Percentiles rank a stretch among this genome's conserved stretches.
Evolutionary conservation across 169 alveolate genomes (phyloP).

Genomic region (Miamiensis avidus): DNA sequence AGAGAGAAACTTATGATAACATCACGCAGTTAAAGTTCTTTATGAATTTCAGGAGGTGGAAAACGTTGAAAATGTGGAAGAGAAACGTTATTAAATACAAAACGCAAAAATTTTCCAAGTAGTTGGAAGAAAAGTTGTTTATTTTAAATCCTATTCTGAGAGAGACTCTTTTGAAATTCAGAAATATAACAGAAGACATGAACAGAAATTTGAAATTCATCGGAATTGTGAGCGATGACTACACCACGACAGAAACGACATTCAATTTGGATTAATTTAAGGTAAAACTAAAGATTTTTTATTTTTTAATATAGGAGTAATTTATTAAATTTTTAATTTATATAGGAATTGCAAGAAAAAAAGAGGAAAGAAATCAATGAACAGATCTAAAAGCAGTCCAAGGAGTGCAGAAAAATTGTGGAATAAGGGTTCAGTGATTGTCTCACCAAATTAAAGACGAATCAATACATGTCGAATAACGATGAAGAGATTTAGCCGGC

Average conservation of each 20-base stretch:
- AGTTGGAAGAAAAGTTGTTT: conserved; percentile 75
- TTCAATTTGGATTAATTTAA: conserved; percentile 45
- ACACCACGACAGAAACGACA: conserved; percentile 36
- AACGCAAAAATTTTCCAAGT: conserved; percentile 73
- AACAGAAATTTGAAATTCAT: conserved; percentile 73
- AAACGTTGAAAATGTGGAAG: conserved; percentile 87
- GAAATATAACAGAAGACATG: conserved; percentile 65
- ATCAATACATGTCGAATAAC: conserved; percentile 60
- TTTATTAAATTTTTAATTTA: no score
- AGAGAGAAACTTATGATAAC: conserved; percentile 82
- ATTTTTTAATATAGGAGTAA: no score
- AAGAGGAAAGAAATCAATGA: conserved; percentile 33
- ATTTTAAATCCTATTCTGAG: conserved; percentile 73
- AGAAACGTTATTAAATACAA: conserved; percentile 77
- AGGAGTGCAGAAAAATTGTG: conserved; percentile 40
- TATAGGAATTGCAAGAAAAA: conserved; percentile 18
- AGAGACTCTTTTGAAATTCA: conserved; percentile 71
- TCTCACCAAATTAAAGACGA: conserved; percentile 28
- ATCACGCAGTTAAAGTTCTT: conserved; percentile 82
- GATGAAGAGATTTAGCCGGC: conserved; percentile 46
- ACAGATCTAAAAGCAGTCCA: conserved; percentile 28
- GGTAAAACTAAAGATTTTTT: no score
- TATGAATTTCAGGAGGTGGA: conserved; percentile 88
- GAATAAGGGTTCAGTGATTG: conserved; percentile 38
- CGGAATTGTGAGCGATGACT: conserved; percentile 32